These are phyloP conservation scores for Exophiala xenobiotica DNA, from an alignment of 2,329 filamentous ascomycete genomes.

Conservation along the genomic window DNA sequence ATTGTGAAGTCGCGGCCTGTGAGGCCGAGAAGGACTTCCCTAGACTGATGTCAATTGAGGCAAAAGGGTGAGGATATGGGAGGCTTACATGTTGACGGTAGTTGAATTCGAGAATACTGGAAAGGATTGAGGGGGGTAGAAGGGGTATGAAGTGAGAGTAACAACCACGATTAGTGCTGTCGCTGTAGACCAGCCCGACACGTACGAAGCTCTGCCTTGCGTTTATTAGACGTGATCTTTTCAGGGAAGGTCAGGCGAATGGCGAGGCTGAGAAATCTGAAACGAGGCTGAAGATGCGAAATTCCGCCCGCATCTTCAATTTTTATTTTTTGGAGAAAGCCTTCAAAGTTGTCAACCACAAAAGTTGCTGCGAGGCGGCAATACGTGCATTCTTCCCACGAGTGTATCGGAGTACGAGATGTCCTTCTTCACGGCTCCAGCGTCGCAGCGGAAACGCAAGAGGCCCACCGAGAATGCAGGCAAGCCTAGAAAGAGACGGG, in stretches of 20 bases:
- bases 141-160: too few relatives aligned
- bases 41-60: slow-evolving; percentile 40
- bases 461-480: slow-evolving; percentile 53
- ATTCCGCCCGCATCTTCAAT: neutral
- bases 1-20: slow-evolving; percentile 99
- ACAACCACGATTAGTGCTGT: too few relatives aligned
- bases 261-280: neutral
- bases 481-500: slow-evolving; percentile 47
- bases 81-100: slow-evolving; percentile 14
- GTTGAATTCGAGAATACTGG: neutral
- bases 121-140: neutral
- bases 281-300: slow-evolving; percentile 7
- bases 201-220: slow-evolving; percentile 12
- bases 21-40: slow-evolving; percentile 97
- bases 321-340: neutral
- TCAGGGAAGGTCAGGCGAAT: neutral
- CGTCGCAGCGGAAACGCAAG: slow-evolving; percentile 88
- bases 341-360: too few relatives aligned
- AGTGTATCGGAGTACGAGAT: too few relatives aligned
- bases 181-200: slow-evolving; percentile 8
- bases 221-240: neutral
- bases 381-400: too few relatives aligned
- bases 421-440: slow-evolving; percentile 90
- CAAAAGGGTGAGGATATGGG: neutral
- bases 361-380: too few relatives aligned